Evolutionary conservation across 192 early-diverging fungal species (phyloP).

Genomic region (Coemansia sp.): DNA sequence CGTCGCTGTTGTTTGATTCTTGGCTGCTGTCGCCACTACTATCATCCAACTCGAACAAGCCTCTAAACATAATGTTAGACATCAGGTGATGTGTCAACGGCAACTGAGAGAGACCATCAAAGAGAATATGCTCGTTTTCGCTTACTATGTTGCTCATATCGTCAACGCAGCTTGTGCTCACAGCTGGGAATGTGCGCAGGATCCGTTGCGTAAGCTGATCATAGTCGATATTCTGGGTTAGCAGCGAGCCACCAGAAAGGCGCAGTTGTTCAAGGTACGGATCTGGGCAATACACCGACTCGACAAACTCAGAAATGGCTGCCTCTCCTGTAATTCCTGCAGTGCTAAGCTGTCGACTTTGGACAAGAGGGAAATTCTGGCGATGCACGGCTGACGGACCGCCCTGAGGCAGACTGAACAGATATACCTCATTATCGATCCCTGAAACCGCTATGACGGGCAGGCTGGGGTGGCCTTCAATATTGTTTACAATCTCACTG

Average conservation of each 20-base stretch:
- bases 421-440: conserved; percentile 71
- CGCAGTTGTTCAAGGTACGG: conserved; percentile 27
- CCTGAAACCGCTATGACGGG: conserved; percentile 67
- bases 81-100: conserved; percentile 29
- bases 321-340: conserved; percentile 6
- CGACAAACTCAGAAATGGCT: conserved; percentile 8
- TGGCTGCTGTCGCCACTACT: conserved; percentile 5
- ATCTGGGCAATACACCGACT: conserved; percentile 21
- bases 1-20: conserved; percentile 2
- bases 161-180: conserved; percentile 13
- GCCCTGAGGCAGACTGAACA: conserved; percentile 56
- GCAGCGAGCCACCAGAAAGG: conserved; percentile 8
- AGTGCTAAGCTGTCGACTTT: conserved; percentile 10
- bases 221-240: conserved; percentile 8
- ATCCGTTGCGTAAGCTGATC: neutral
- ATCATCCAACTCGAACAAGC: conserved; percentile 2
- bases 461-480: conserved; percentile 58
- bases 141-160: conserved; percentile 5
- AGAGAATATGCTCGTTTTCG: conserved; percentile 31
- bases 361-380: conserved; percentile 29
- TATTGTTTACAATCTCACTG: conserved; percentile 56
- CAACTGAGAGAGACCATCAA: conserved; percentile 13
- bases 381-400: conserved; percentile 33
- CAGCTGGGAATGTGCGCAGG: conserved; percentile 21
- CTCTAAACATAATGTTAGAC: conserved; percentile 18